Conservation (phyloP, 2,329 filamentous ascomycete species). For the Diaporthe sp. region DNA sequence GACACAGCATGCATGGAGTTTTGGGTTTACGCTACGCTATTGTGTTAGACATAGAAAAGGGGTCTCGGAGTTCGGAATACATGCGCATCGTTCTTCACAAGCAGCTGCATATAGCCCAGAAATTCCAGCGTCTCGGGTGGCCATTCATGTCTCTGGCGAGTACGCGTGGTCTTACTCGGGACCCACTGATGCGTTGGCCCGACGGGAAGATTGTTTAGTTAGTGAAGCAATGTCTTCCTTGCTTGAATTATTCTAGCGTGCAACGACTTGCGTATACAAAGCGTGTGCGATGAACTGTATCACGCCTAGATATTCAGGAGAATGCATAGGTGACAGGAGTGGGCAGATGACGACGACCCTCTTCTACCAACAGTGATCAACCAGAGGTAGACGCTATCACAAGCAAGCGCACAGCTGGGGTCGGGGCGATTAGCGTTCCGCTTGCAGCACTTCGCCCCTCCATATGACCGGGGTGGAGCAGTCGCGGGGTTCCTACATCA, state of each 20-base stretch:
- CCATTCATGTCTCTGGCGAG: neutral
- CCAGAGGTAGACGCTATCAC: slow-evolving; percentile 16
- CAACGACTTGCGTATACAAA: neutral
- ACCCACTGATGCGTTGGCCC: slow-evolving; percentile 9
- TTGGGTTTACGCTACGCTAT: slow-evolving; percentile 23
- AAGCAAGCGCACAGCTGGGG: slow-evolving; percentile 19
- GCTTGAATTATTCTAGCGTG: neutral
- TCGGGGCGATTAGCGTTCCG: slow-evolving; percentile 28
- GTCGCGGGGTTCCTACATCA: slow-evolving; percentile 22
- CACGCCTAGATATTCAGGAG: neutral
- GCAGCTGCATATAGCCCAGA: neutral
- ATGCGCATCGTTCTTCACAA: slow-evolving; percentile 4
- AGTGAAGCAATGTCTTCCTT: slow-evolving; percentile 14
- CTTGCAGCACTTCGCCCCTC: slow-evolving; percentile 23
- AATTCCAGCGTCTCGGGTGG: neutral
- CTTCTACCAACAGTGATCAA: neutral
- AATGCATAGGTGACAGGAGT: neutral
- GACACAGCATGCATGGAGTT: slow-evolving; percentile 29
- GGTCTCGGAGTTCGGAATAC: slow-evolving; percentile 22
- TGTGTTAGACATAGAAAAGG: slow-evolving; percentile 12
- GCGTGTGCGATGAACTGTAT: neutral
- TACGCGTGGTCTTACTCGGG: slow-evolving; percentile 31
- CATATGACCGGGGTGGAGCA: slow-evolving; percentile 23
- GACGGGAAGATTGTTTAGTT: neutral
- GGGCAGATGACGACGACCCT: slow-evolving; percentile 27